Evolutionary conservation across 2,329 filamentous ascomycete genomes (phyloP).

Genomic region (Cadophora gregata): DNA sequence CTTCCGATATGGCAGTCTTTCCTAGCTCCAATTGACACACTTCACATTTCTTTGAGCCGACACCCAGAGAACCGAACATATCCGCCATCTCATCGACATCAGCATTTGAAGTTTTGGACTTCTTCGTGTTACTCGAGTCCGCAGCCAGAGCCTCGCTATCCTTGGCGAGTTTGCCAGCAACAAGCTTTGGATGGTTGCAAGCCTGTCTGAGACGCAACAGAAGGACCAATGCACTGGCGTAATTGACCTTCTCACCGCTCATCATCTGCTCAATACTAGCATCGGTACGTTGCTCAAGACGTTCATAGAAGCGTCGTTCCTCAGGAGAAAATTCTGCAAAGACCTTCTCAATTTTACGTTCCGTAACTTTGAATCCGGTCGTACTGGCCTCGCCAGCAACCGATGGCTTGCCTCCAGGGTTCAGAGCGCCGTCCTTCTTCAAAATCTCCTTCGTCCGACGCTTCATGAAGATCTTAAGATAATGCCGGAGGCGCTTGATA

Average conservation of each 20-base stretch:
- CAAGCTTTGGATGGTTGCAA: constrained; percentile 91
- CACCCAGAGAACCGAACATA: constrained; percentile 80
- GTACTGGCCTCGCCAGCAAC: constrained; percentile 54
- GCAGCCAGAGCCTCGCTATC: constrained; percentile 85
- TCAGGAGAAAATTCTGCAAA: constrained; percentile 77
- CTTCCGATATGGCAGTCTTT: constrained; percentile 44
- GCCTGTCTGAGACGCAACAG: constrained; percentile 90
- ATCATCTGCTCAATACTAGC: constrained; percentile 89
- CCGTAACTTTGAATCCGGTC: constrained; percentile 86
- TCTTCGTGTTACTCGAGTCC: constrained; percentile 56
- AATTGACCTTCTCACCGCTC: constrained; percentile 77
- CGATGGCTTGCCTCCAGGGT: constrained; percentile 71
- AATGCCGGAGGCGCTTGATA: constrained; percentile 82
- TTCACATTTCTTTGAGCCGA: constrained; percentile 45
- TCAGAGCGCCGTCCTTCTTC: constrained; percentile 82
- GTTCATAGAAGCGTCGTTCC: constrained; percentile 85
- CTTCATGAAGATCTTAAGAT: constrained; percentile 96
- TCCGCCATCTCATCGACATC: constrained; percentile 82
- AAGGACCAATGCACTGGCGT: constrained; percentile 91
- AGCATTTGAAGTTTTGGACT: constrained; percentile 53
- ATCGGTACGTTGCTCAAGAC: constrained; percentile 83
- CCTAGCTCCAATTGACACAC: constrained; percentile 43
- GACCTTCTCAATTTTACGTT: constrained; percentile 84
- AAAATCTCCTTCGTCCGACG: constrained; percentile 97
- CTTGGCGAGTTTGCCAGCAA: constrained; percentile 82